These are phyloP conservation scores for Naganishia vishniacii DNA, from an alignment of 768 basidiomycete species.

Conservation along the genomic window DNA sequence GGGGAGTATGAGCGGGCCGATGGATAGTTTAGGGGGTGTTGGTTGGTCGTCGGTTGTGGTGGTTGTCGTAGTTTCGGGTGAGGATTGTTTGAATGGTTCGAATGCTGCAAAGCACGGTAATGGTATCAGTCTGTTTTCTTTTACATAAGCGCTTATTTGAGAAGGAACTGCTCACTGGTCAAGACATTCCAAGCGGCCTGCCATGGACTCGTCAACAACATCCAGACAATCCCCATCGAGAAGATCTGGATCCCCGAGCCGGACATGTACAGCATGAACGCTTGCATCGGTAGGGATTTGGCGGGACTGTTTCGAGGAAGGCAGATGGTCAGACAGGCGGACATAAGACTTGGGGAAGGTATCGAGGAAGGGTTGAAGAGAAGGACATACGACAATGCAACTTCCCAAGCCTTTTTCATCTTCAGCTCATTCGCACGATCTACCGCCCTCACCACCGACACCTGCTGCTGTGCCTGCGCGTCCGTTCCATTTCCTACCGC, in stretches of 20 bases:
- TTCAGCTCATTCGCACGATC: conserved; percentile 40
- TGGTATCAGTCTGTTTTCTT: not conserved
- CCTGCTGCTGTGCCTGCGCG: conserved; percentile 7
- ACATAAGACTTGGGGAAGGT: not conserved
- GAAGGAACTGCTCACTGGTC: conserved; percentile 55
- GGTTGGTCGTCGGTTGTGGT: not conserved
- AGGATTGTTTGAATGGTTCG: conserved; percentile 21
- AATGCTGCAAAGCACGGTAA: not conserved
- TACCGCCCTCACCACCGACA: not conserved
- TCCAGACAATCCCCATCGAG: conserved; percentile 91
- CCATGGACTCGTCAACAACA: conserved; percentile 80
- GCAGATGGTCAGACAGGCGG: not conserved
- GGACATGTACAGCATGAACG: conserved; percentile 98
- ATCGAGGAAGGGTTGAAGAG: not conserved
- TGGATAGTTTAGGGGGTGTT: conserved; percentile 26
- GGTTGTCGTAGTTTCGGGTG: not conserved
- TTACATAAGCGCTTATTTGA: not conserved
- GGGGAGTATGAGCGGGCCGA: conserved; percentile 32
- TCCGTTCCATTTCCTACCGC: not conserved
- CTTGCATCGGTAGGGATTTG: conserved; percentile 92
- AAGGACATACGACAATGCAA: conserved; percentile 43
- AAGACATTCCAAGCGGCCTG: conserved; percentile 76
- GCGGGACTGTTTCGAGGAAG: conserved; percentile 55
- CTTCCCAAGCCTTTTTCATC: conserved; percentile 44
- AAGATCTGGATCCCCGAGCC: conserved; percentile 93